Evolutionary conservation across 208 protist genomes (phyloP).

Genomic region (Porcisia deanei): DNA sequence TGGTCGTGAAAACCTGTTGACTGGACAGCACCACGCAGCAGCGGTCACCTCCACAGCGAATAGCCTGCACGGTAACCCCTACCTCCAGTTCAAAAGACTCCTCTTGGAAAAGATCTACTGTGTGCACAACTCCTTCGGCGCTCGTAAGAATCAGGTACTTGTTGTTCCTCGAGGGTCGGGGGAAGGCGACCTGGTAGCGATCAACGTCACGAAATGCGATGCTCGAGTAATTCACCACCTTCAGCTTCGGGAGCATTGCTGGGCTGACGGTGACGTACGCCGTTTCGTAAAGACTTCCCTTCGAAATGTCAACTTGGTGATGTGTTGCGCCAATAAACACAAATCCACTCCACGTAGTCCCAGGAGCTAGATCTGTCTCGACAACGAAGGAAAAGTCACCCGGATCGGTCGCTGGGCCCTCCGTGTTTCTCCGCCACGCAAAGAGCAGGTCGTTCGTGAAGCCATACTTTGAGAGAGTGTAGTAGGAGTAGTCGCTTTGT

Average conservation of each 20-base stretch:
- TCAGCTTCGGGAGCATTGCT: constrained; percentile 37
- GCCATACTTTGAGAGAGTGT: constrained; percentile 39
- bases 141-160: constrained; percentile 36
- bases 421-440: constrained; percentile 16
- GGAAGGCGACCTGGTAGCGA: constrained; percentile 26
- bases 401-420: neutral
- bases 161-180: constrained; percentile 32
- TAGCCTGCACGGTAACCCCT: constrained; percentile 25
- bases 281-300: constrained; percentile 46
- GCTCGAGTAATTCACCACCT: constrained; percentile 52
- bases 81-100: constrained; percentile 32
- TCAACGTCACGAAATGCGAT: constrained; percentile 36
- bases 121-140: constrained; percentile 12
- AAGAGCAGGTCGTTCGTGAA: constrained; percentile 48
- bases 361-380: constrained; percentile 36
- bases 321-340: constrained; percentile 29
- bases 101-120: constrained; percentile 28
- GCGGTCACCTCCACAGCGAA: constrained; percentile 10
- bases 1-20: constrained; percentile 16
- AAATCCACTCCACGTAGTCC: constrained; percentile 44
- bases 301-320: constrained; percentile 29
- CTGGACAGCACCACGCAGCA: constrained; percentile 28
- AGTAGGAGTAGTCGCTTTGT: constrained; percentile 19
- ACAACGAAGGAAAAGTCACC: constrained; percentile 23
- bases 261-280: constrained; percentile 48